These are phyloP conservation scores for Penicillium sp. DNA, from an alignment of 2,329 filamentous ascomycete genomes.

Conservation along the genomic window DNA sequence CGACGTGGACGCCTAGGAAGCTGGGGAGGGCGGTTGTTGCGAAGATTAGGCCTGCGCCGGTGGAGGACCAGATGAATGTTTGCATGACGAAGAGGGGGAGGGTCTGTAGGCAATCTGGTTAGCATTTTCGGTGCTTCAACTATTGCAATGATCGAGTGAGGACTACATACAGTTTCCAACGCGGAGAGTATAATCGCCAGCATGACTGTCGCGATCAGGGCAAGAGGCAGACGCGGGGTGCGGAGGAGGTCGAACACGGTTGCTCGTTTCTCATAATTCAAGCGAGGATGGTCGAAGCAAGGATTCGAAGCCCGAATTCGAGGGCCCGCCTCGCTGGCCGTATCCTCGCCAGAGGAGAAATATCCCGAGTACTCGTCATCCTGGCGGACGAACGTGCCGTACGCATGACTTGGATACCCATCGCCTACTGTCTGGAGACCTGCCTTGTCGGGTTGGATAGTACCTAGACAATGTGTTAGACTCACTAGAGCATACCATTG, in stretches of 20 bases:
- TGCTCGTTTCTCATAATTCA: conserved; percentile 33
- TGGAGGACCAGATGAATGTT: conserved; percentile 59
- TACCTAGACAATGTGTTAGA: neutral
- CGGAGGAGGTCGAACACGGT: conserved; percentile 16
- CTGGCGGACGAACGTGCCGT: conserved; percentile 7
- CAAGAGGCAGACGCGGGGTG: conserved; percentile 47
- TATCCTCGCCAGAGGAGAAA: conserved; percentile 2
- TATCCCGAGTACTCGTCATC: neutral
- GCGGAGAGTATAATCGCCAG: conserved; percentile 56
- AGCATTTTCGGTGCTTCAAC: neutral
- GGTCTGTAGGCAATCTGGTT: conserved; percentile 35
- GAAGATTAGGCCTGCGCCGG: conserved; percentile 61
- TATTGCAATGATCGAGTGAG: neutral
- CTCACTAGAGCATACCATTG: neutral
- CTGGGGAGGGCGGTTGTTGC: conserved; percentile 40
- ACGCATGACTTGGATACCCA: neutral
- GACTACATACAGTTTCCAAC: conserved; percentile 50
- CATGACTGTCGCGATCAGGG: conserved; percentile 49
- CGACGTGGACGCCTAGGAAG: conserved; percentile 15
- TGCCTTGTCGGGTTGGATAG: neutral
- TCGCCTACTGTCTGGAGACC: neutral
- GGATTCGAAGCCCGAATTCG: conserved; percentile 18
- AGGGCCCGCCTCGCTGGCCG: conserved; percentile 11
- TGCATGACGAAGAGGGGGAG: conserved; percentile 59
- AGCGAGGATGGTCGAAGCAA: conserved; percentile 15